phyloP scores from a whole-genome alignment of 2,329 filamentous ascomycete species.

The Periglandula ipomoeae region DNA sequence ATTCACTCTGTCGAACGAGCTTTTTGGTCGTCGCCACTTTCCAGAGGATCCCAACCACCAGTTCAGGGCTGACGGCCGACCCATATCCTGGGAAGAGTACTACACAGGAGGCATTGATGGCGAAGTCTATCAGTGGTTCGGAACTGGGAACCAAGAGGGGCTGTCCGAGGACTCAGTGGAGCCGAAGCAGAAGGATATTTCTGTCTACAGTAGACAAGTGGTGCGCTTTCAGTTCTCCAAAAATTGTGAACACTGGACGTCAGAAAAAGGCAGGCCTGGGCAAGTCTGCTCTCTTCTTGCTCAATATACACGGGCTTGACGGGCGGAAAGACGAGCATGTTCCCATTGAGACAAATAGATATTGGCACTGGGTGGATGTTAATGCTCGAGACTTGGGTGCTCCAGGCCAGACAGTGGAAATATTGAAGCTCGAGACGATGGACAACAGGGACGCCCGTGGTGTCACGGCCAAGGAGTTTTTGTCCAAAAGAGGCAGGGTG shows the following conservation, averaged over 20 bases:
- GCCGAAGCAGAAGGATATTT: slow-evolving; percentile 44
- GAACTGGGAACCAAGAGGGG: slow-evolving; percentile 38
- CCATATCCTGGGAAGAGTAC: slow-evolving; percentile 74
- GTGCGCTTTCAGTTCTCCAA: slow-evolving; percentile 75
- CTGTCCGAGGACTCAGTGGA: slow-evolving; percentile 49
- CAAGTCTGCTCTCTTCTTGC: slow-evolving; percentile 58
- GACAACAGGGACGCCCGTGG: slow-evolving; percentile 39
- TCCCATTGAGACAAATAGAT: slow-evolving; percentile 68
- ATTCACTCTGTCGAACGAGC: slow-evolving; percentile 59
- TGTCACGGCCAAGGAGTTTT: slow-evolving; percentile 37
- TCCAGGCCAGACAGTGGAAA: slow-evolving; percentile 57
- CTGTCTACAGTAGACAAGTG: slow-evolving; percentile 43
- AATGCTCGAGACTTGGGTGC: slow-evolving; percentile 54
- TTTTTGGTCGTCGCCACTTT: slow-evolving; percentile 75
- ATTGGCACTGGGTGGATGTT: slow-evolving; percentile 76
- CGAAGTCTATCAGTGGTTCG: slow-evolving; percentile 38
- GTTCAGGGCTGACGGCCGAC: slow-evolving; percentile 63
- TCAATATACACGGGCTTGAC: slow-evolving; percentile 57
- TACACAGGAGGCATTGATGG: slow-evolving; percentile 49
- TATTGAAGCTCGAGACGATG: slow-evolving; percentile 50
- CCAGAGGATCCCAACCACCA: slow-evolving; percentile 60
- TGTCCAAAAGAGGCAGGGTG: slow-evolving; percentile 32
- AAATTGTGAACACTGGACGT: slow-evolving; percentile 73
- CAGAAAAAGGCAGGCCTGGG: slow-evolving; percentile 58
- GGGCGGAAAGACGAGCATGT: slow-evolving; percentile 60